A percentile compares a stretch with the other conserved stretches of the same genome.
These are phyloP conservation scores for Sphaerulina musiva DNA, from an alignment of 2,329 filamentous ascomycete species.

Conservation along the genomic window DNA sequence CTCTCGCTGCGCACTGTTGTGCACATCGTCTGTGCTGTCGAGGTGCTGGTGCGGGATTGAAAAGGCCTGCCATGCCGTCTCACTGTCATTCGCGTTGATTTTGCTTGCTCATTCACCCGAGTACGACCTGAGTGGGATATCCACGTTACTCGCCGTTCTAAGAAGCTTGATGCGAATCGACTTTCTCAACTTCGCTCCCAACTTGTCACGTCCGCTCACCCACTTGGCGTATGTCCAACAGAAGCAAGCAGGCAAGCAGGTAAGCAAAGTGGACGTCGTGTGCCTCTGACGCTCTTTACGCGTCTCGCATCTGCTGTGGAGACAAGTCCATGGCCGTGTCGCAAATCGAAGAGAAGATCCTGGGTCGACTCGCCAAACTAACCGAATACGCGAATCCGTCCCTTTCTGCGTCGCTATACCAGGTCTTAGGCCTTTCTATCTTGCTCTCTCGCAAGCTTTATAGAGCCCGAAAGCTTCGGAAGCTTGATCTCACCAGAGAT, in stretches of 20 bases:
- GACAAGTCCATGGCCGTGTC: slow-evolving; percentile 73
- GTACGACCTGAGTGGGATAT: background rate
- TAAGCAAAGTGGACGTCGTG: background rate
- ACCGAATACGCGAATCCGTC: slow-evolving; percentile 72
- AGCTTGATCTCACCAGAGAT: slow-evolving; percentile 69
- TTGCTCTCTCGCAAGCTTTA: slow-evolving; percentile 79
- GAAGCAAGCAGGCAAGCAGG: background rate
- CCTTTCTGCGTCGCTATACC: slow-evolving; percentile 76
- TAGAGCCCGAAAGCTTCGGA: slow-evolving; percentile 73
- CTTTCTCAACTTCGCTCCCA: too few relatives aligned
- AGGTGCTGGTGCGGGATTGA: slow-evolving; percentile 6
- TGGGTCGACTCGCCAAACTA: slow-evolving; percentile 77
- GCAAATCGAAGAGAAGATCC: slow-evolving; percentile 94
- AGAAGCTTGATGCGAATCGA: too few relatives aligned
- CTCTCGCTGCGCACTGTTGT: background rate
- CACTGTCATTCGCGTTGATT: background rate
- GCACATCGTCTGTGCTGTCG: slow-evolving; percentile 5
- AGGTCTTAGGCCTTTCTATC: slow-evolving; percentile 83
- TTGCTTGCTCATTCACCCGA: background rate
- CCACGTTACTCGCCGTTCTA: too few relatives aligned
- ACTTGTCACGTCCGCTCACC: too few relatives aligned
- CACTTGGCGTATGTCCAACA: background rate
- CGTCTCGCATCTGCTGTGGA: slow-evolving; percentile 2
- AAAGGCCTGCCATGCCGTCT: slow-evolving; percentile 14
- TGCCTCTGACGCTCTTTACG: background rate